These are phyloP conservation scores for Panus rudis DNA, from an alignment of 768 basidiomycete genomes.

Conservation along the genomic window DNA sequence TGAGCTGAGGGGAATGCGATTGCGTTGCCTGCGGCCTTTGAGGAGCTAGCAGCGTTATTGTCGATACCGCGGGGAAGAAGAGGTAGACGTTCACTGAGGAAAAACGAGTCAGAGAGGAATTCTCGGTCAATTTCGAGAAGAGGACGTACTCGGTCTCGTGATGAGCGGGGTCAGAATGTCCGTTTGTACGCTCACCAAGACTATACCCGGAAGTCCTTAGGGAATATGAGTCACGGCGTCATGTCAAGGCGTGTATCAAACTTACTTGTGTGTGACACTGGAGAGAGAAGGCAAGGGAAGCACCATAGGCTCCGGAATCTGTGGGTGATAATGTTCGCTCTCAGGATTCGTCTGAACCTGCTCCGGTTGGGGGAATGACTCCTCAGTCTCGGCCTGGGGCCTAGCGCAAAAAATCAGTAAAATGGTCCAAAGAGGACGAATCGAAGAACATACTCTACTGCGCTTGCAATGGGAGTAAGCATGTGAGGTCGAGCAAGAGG, in stretches of 20 bases:
- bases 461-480: slow-evolving; percentile 22
- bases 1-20: slow-evolving; percentile 15
- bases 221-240: neutral
- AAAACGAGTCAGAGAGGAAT: neutral
- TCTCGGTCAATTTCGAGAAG: slow-evolving; percentile 14
- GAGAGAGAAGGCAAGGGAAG: slow-evolving; percentile 39
- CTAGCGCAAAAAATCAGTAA: neutral
- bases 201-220: slow-evolving; percentile 14
- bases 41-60: slow-evolving; percentile 23
- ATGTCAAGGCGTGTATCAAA: slow-evolving; percentile 2
- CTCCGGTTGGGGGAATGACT: neutral
- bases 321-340: slow-evolving; percentile 2
- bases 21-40: slow-evolving; percentile 1
- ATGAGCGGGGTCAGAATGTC: slow-evolving; percentile 2
- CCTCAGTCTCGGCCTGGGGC: neutral
- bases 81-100: slow-evolving; percentile 45
- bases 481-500: slow-evolving; percentile 6
- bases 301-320: slow-evolving; percentile 21
- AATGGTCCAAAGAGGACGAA: neutral
- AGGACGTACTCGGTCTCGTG: slow-evolving; percentile 8
- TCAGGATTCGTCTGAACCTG: slow-evolving; percentile 4
- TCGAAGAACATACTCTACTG: slow-evolving; percentile 23
- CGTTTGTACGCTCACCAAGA: slow-evolving; percentile 13
- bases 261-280: slow-evolving; percentile 31
- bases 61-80: slow-evolving; percentile 30